Evolutionary conservation across 202 grass and related monocot genomes (phyloP), one percentile per base, ranked within the genome.

Genomic region (Carex sylvatica): DNA sequence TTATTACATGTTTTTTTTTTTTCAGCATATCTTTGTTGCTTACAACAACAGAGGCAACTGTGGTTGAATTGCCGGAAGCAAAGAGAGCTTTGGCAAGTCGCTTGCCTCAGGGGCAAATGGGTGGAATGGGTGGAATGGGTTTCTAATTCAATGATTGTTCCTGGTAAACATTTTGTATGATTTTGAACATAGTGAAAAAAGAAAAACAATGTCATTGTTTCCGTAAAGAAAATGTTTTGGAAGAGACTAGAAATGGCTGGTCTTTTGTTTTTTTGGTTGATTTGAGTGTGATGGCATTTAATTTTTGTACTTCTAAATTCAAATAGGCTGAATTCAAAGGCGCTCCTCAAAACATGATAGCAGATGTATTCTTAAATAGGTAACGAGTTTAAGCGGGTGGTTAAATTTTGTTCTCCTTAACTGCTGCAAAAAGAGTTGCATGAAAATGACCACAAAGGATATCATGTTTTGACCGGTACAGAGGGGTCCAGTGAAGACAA

Each of bases 11-110:
- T 2, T 6, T 7, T 66, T 78, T 15, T 83, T 83, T 81, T 20
- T 88, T 52, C 87, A 98, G 92, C 74, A 87, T 98, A 65, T 95
- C 95, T 56, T 80, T 98, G 77, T 69, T 98, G 82, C 84, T 98
- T 88, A 88, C 84, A 78, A 95, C 90, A 36, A 91, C 91, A 15
- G 95, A 98, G 79, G 95, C 91, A 16, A 80, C 84, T 65, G 86
- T 98, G 30, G 67, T 93, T 26, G 95, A 98, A 84, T 87, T 82
- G 26, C 83, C 88, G 6, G 87, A 85, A 53, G 86, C 86, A 5
- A 91, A 90, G 81, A 83, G 69, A 74, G 86, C 84, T 79, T 70
- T 87, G 31, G 87, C 82, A 47, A 87, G 84, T 19, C 90, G 91
- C 3, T 91, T 98, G 90, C 92, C 92, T 2, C 87, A 91, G 88